Conservation (phyloP, 2,329 filamentous ascomycete species). For the Claviceps purpurea region DNA sequence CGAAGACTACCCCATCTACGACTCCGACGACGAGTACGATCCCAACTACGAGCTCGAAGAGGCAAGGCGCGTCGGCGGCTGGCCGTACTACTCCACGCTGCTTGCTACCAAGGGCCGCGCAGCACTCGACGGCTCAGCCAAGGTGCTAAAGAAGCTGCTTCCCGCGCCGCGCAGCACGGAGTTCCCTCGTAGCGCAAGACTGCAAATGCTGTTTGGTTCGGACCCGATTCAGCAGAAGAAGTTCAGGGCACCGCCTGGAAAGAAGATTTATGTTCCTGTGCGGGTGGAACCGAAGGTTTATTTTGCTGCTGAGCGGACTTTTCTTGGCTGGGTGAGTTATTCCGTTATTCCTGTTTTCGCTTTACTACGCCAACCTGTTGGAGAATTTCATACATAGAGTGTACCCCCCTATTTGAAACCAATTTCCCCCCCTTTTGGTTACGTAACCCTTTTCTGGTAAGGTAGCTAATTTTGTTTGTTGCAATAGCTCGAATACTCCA, state of each 20-base stretch:
- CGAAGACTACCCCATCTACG: conserved; percentile 77
- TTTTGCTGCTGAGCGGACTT: conserved; percentile 91
- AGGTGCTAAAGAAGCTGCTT: conserved; percentile 34
- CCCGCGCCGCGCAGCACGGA: conserved; percentile 41
- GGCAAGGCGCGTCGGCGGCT: conserved; percentile 62
- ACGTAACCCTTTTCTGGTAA: no score
- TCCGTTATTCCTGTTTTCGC: conserved; percentile 11
- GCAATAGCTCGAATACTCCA: conserved; percentile 75
- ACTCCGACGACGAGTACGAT: conserved; percentile 68
- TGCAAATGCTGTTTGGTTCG: conserved; percentile 38
- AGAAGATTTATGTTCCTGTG: conserved; percentile 91
- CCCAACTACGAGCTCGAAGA: conserved; percentile 64
- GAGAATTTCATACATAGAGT: no score
- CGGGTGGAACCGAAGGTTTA: conserved; percentile 96
- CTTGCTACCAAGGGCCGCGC: conserved; percentile 30
- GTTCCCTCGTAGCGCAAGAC: conserved; percentile 44
- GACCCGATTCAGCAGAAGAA: conserved; percentile 42
- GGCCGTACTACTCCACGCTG: conserved; percentile 56
- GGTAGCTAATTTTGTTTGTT: conserved; percentile 5
- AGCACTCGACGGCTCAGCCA: conserved; percentile 28
- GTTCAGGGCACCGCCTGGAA: conserved; percentile 65
- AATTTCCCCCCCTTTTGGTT: no score
- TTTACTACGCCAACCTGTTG: not conserved
- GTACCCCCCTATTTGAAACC: no score
- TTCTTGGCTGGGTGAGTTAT: conserved; percentile 69